Evolutionary conservation across 495 filamentous ascomycete genomes (phyloP).

Genomic region (Talaromyces stipitatus): DNA sequence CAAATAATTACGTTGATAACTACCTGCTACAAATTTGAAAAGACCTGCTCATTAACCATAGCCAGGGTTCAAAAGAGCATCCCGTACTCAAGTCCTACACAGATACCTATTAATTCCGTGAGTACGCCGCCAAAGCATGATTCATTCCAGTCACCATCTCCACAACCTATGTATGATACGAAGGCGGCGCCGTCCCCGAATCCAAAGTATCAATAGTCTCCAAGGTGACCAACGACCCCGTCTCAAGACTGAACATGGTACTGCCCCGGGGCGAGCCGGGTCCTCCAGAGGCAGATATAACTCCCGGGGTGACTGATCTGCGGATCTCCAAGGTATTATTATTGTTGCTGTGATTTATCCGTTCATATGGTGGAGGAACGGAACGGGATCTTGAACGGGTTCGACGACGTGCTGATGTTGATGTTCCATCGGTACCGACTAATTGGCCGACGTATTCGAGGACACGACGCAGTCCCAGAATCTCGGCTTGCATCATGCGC

Average conservation of each 20-base stretch:
- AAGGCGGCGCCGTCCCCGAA: constrained; percentile 13
- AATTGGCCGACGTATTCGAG: constrained; percentile 20
- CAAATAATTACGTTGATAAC: background rate
- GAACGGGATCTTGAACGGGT: background rate
- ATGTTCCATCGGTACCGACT: constrained; percentile 6
- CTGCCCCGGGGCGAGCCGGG: constrained; percentile 12
- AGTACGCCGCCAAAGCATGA: too few relatives aligned
- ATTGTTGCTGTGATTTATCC: background rate
- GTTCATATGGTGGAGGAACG: constrained; percentile 1
- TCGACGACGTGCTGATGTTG: background rate
- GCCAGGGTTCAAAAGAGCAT: too few relatives aligned
- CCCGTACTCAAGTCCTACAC: too few relatives aligned
- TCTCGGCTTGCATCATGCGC: constrained; percentile 15
- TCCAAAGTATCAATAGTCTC: constrained; percentile 14
- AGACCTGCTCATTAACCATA: too few relatives aligned
- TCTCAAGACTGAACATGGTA: constrained; percentile 16
- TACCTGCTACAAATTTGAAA: too few relatives aligned
- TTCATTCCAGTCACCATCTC: too few relatives aligned
- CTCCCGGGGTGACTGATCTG: background rate
- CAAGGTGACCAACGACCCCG: constrained; percentile 13
- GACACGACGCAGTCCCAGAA: constrained; percentile 14
- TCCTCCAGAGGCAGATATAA: constrained; percentile 4
- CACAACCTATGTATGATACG: constrained; percentile 10
- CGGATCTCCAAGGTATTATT: background rate
- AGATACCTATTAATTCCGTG: too few relatives aligned